Evolutionary conservation across 805 yeast genomes (phyloP).

Genomic region (Maudiozyma bulderi): DNA sequence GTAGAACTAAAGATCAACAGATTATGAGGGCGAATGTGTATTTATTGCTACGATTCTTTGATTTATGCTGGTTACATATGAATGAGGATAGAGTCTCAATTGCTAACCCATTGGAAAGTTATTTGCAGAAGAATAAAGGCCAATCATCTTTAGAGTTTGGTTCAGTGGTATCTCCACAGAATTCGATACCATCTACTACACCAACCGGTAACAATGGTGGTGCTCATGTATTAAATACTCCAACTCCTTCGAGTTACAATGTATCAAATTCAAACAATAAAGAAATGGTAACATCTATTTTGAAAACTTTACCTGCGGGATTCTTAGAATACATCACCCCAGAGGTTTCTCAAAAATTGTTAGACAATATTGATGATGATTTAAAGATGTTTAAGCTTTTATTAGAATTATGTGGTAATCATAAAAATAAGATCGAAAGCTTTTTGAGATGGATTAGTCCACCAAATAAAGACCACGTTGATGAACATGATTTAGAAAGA

Average conservation of each 20-base stretch:
- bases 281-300: conserved; percentile 11
- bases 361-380: conserved; percentile 9
- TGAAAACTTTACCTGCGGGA: conserved; percentile 13
- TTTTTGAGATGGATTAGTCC: conserved; percentile 6
- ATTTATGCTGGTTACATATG: conserved; percentile 18
- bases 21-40: conserved; percentile 25
- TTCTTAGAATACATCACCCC: conserved; percentile 11
- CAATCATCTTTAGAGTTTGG: not conserved
- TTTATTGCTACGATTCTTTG: conserved; percentile 21
- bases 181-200: conserved; percentile 12
- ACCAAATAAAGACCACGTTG: not conserved
- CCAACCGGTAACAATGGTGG: not conserved
- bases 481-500: conserved; percentile 4
- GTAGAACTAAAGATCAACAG: not conserved
- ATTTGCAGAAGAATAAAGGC: conserved; percentile 8
- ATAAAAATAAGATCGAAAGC: conserved; percentile 9
- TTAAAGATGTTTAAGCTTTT: conserved; percentile 15
- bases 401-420: conserved; percentile 12
- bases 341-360: conserved; percentile 5
- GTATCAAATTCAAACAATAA: conserved; percentile 6
- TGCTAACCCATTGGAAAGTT: conserved; percentile 20
- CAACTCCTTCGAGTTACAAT: not conserved
- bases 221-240: not conserved
- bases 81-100: conserved; percentile 19
- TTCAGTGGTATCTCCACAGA: conserved; percentile 2